Evolutionary conservation across 2,329 filamentous ascomycete genomes (phyloP), one percentile per base, ranked within the genome.

Genomic region (Xylaria sp.): DNA sequence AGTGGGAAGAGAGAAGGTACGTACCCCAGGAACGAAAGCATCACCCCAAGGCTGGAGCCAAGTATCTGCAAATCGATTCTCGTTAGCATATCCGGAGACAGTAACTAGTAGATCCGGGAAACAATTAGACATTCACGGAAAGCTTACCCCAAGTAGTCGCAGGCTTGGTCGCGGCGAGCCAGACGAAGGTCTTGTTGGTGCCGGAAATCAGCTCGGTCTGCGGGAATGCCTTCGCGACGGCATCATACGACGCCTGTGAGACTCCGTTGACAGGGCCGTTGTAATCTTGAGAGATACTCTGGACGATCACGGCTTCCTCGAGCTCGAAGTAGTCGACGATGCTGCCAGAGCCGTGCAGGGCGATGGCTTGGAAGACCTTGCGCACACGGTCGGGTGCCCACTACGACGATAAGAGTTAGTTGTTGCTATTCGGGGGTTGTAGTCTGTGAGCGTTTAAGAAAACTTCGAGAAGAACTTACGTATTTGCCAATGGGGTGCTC

Each of bases 11-110:
- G 40, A 18, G n/a, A 44, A 44, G 8, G 40, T 44, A 69, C 67
- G 60, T 69, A 69, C 67, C 12, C 69, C 69, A 3, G n/a, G 13
- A 32, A 71, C 69, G 27, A 53, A 71, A 35, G 62, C 59, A 12
- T 66, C 50, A n/a, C 69, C 69, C 66, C 66, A 71, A 25, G 66
- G 66, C 63, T 71, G 32, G 0, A 71, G 60, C 69, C 69, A 71
- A 0, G 69, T 71, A 40, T 71, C 69, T 71, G 25, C 18, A 40
- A 5, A 47, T 23, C 4, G 12, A 13, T 50, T 2, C 32, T 27
- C 2, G 44, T 70, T 47, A 70, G 68, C 47, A 42, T 1, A 25
- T 6, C 12, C 21, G 1, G 18, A 42, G n/a, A 35, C 16, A 21
- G n/a, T 12, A 25, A 42, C 3, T 23, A 58, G 32, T 2, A 54